Evolutionary conservation across 2,329 filamentous ascomycete genomes (phyloP), one percentile per base, ranked within the genome.

Genomic region (Massarina eburnea): DNA sequence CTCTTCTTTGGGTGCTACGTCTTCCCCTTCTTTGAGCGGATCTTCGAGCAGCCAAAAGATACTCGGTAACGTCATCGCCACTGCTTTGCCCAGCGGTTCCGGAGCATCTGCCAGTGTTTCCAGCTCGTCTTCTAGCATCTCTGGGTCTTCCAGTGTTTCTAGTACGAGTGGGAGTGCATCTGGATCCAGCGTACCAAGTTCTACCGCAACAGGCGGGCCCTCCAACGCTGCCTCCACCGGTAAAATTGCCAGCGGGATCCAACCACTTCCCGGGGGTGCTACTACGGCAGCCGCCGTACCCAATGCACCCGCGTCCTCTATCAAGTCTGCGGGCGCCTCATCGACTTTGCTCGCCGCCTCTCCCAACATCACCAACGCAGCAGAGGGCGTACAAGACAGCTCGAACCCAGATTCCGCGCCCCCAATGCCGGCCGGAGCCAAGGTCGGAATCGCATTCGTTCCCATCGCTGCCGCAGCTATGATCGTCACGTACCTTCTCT

Each of bases 371-470:
- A 15, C 18, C 24, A 30, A 37, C 12, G 32, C 37, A 9, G 37
- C 37, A 2, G 30, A 21, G 19, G 38, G 24, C 14, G 3, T 30
- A 15, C 14, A 30, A n/a, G 37, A 37, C 22, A 27, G 21, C 14
- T 3, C 39, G 30, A 15, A 14, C 2, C n/a, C 33, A 1, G 39
- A 34, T 2, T 20, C 21, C 12, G 10, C 43, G 7, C 32, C 20
- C 0, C n/a, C 30, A 22, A 38, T 52, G 43, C 34, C 45, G 34
- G 45, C 39, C 15, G 54, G 29, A 4, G 53, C 39, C 29, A 62
- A 58, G 35, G 36, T 62, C 9, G 62, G 59, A 9, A 52, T 66
- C 10, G 59, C 51, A 6, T 59, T 62, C 49, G 56, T 61, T 29
- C 61, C 62, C 4, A 41, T 62, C 5, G 49, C 53, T 1, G 44